Base-by-base conservation (phyloP, 2,329 filamentous ascomycete species). In the Penicillium capsulatum region DNA sequence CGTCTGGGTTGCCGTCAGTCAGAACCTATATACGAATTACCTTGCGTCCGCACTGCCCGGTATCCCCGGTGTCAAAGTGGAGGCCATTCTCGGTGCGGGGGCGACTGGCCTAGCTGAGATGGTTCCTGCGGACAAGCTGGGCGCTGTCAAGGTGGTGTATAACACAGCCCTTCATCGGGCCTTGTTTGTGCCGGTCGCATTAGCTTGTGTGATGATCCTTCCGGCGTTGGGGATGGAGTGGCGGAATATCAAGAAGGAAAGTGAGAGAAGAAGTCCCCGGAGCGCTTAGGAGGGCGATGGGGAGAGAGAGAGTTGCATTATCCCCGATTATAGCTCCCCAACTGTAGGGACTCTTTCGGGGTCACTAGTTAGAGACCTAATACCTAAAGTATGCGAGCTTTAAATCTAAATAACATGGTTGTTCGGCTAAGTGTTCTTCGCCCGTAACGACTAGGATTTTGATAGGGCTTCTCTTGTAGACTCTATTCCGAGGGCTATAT, bases 21-120 rank as follows among this genome's bases (percentile, higher is more conserved):
- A 54, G 35, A 45, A 40, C 24, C 42, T 52, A 7, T 54, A 47
- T 26, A 39, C 42, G 14, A 51, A 46, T 28, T 48, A 48, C 16
- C 37, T 54, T 9, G 19, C 9, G 8, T n/a, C n/a, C n/a, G n/a
- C n/a, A n/a, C 24, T 53, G 17, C 39, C 44, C 15, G 17, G 13
- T 8, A 39, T 53, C 13, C 29, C 36, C 2, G 48, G 48, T 1
- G 42, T 53, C 14, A 34, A 53, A 31, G 5, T 39, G 1, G 17
- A 11, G 11, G 33, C 40, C 3, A 32, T 50, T 4, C 31, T 51
- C 6, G 26, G 17, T 3, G 34, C 48, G 17, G 50, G 50, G 3
- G 44, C 50, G 4, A 53, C 50, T 2, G 36, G 34, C 6, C 29
- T 51, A 1, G 20, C 31, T 0, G 15, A 37, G 10, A 29, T 36